phyloP scores from a whole-genome alignment of 2,329 filamentous ascomycete genomes.

The Colletotrichum gigasporum region DNA sequence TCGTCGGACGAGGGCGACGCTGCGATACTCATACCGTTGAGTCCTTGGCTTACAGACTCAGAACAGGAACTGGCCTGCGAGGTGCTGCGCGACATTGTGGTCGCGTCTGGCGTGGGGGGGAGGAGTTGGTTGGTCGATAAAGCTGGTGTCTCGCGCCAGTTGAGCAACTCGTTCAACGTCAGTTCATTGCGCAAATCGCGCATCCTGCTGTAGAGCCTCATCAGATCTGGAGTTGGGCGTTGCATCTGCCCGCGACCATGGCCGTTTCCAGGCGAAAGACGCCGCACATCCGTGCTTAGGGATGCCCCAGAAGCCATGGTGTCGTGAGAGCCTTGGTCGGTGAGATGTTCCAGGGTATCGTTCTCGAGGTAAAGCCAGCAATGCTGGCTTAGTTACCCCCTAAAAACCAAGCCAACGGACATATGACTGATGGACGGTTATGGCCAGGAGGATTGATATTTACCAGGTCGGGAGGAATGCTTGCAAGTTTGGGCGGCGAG shows the following conservation, averaged over 20 bases:
- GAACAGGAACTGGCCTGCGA: not conserved
- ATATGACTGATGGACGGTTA: too few species aligned
- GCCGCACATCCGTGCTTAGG: too few species aligned
- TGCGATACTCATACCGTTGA: not conserved
- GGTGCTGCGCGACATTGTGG: not conserved
- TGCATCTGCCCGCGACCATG: too few species aligned
- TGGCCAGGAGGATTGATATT: too few species aligned
- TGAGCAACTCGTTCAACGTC: not conserved
- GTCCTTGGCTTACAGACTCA: not conserved
- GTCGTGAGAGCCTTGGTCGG: too few species aligned
- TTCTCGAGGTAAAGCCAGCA: too few species aligned
- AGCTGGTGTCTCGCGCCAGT: not conserved
- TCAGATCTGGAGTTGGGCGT: not conserved
- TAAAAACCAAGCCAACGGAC: too few species aligned
- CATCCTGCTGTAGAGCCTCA: not conserved
- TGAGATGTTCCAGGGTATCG: too few species aligned
- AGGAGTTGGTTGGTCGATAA: too few species aligned
- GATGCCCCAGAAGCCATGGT: too few species aligned
- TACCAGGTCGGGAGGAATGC: not conserved
- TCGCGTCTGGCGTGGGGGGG: not conserved
- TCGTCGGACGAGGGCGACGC: not conserved
- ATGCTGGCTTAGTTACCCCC: too few species aligned
- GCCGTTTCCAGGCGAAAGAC: not conserved
- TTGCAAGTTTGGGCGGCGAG: not conserved
- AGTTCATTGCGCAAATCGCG: not conserved